Percentiles rank a stretch among this genome's conserved stretches.
These are phyloP conservation scores for Poa pratensis DNA, from an alignment of 176 grass and related monocot genomes.

Conservation along the genomic window DNA sequence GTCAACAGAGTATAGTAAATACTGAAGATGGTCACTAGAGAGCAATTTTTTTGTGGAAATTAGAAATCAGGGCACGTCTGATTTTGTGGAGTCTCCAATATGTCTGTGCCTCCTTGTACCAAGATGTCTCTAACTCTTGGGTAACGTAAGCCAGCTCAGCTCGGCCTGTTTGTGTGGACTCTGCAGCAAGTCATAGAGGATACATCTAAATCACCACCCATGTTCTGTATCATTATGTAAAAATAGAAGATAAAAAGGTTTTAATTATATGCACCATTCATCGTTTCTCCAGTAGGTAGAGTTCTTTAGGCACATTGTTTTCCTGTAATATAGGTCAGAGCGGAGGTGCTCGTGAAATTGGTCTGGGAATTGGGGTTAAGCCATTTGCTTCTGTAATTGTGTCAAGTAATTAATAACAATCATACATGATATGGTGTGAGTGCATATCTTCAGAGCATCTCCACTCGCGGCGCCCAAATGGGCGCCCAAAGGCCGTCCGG, in stretches of 20 bases:
- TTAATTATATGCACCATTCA: background rate
- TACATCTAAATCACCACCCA: background rate
- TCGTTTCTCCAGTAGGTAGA: background rate
- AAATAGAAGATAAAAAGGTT: background rate
- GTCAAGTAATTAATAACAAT: background rate
- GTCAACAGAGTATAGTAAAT: constrained; percentile 27
- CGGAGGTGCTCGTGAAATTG: background rate
- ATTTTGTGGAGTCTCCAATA: constrained; percentile 10
- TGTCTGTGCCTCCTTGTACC: constrained; percentile 32
- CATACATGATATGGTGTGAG: too few species aligned
- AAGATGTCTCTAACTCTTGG: background rate
- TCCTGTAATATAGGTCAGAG: constrained; percentile 12
- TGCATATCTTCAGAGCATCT: too few species aligned
- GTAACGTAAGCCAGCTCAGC: background rate
- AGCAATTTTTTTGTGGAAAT: constrained; percentile 32
- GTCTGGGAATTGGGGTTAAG: background rate
- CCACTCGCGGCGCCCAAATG: too few species aligned
- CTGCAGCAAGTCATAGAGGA: background rate
- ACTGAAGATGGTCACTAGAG: constrained; percentile 45
- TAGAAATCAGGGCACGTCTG: constrained; percentile 28
- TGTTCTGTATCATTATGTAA: background rate
- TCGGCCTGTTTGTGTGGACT: background rate
- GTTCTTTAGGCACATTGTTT: background rate
- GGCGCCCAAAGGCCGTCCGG: too few species aligned
- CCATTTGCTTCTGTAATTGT: background rate